phyloP scores from a whole-genome alignment of 2,329 filamentous ascomycete genomes.

The Pseudogymnoascus sp. region DNA sequence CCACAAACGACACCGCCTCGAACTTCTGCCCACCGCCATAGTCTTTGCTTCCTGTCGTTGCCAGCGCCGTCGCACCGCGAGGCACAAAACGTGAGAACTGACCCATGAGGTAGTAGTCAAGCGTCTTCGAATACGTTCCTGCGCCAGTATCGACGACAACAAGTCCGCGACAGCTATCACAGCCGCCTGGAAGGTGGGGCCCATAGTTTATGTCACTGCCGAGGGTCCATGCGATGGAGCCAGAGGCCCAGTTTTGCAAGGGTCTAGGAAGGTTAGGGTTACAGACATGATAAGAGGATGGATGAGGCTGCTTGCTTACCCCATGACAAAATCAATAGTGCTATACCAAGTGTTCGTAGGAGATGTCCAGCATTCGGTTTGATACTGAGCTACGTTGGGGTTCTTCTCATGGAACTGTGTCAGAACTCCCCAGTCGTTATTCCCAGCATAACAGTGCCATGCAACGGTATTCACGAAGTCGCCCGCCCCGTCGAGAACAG shows the following conservation, averaged over 20 bases:
- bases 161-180: slow-evolving; percentile 41
- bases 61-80: slow-evolving; percentile 36
- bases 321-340: slow-evolving; percentile 45
- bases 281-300: not conserved
- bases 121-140: slow-evolving; percentile 38
- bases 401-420: slow-evolving; percentile 34
- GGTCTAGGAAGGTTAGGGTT: slow-evolving; percentile 24
- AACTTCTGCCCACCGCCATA: slow-evolving; percentile 34
- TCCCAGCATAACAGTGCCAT: slow-evolving; percentile 27
- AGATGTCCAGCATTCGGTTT: slow-evolving; percentile 43
- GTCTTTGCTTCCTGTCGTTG: slow-evolving; percentile 37
- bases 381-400: slow-evolving; percentile 36
- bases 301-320: slow-evolving; percentile 11
- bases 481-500: slow-evolving; percentile 21
- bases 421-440: slow-evolving; percentile 22
- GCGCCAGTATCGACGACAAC: slow-evolving; percentile 44
- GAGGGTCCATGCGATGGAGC: slow-evolving; percentile 38
- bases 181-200: slow-evolving; percentile 37
- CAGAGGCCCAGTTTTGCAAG: slow-evolving; percentile 41
- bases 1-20: slow-evolving; percentile 39
- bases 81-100: slow-evolving; percentile 45
- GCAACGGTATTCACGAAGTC: slow-evolving; percentile 20
- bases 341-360: slow-evolving; percentile 47
- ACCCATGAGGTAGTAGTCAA: slow-evolving; percentile 47
- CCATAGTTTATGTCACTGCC: slow-evolving; percentile 37